Evolutionary conservation across 2,329 filamentous ascomycete species (phyloP).

Genomic region (Paramyrothecium sp.): DNA sequence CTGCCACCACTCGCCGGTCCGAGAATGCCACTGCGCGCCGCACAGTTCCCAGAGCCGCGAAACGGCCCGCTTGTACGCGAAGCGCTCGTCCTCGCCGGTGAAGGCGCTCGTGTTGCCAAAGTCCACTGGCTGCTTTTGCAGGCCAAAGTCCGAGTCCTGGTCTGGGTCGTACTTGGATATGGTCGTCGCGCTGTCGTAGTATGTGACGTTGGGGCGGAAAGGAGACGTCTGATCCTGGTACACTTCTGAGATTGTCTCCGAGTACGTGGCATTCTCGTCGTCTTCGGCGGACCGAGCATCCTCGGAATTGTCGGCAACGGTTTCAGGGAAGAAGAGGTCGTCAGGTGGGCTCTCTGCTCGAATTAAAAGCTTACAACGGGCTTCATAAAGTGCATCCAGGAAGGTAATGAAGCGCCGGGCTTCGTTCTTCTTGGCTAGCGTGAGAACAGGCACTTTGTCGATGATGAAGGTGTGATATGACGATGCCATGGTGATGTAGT

Average conservation of each 20-base stretch:
- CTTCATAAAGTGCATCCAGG: slow-evolving; percentile 78
- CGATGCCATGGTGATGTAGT: slow-evolving; percentile 80
- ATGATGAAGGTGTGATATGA: slow-evolving; percentile 78
- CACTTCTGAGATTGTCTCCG: slow-evolving; percentile 57
- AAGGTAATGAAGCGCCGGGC: slow-evolving; percentile 78
- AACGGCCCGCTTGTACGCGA: slow-evolving; percentile 75
- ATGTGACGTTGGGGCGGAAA: slow-evolving; percentile 76
- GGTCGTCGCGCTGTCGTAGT: slow-evolving; percentile 50
- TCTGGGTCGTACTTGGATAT: slow-evolving; percentile 53
- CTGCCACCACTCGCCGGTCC: slow-evolving; percentile 68
- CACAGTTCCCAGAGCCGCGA: slow-evolving; percentile 84
- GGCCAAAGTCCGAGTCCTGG: slow-evolving; percentile 55
- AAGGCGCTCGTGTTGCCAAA: slow-evolving; percentile 68
- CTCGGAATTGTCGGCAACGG: neutral
- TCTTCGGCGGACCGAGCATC: slow-evolving; percentile 8
- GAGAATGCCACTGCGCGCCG: slow-evolving; percentile 67
- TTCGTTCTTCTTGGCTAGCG: slow-evolving; percentile 72
- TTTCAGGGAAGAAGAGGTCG: slow-evolving; percentile 74
- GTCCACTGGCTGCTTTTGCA: slow-evolving; percentile 45
- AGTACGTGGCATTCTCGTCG: slow-evolving; percentile 37
- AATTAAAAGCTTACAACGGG: slow-evolving; percentile 73
- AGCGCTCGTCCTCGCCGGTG: slow-evolving; percentile 78
- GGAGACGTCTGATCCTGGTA: slow-evolving; percentile 76
- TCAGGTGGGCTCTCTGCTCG: slow-evolving; percentile 68
- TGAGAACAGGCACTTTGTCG: slow-evolving; percentile 66